Conservation (phyloP, 805 yeast species). For the Clavispora asparagi region DNA sequence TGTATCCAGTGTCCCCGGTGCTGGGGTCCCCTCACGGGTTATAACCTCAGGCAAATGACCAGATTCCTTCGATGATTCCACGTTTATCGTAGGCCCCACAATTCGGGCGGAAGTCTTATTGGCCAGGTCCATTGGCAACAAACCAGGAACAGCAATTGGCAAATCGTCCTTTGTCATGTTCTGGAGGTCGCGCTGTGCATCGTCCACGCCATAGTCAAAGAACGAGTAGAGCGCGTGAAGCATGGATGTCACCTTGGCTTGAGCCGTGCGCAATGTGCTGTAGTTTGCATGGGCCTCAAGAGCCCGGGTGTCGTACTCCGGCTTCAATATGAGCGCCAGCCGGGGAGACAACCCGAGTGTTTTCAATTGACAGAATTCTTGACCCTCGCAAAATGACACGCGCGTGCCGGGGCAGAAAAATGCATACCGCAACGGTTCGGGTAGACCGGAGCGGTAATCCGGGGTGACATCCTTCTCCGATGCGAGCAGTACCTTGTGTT, state of each 20-base stretch:
- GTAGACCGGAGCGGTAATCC: slow-evolving; percentile 19
- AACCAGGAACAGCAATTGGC: neutral
- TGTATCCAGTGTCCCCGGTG: neutral
- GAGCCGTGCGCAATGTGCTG: neutral
- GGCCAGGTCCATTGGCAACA: neutral
- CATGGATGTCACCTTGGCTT: neutral
- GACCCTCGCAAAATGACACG: slow-evolving; percentile 47
- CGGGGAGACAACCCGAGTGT: slow-evolving; percentile 63
- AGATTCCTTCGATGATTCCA: neutral
- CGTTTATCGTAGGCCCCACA: neutral
- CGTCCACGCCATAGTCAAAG: slow-evolving; percentile 38
- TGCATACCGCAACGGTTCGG: slow-evolving; percentile 46
- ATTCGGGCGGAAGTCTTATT: neutral
- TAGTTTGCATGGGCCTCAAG: slow-evolving; percentile 3
- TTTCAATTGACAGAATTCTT: slow-evolving; percentile 43
- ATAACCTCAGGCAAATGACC: neutral
- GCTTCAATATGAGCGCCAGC: slow-evolving; percentile 70
- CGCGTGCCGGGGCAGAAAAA: slow-evolving; percentile 44
- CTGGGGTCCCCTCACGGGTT: neutral
- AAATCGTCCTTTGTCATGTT: slow-evolving; percentile 2
- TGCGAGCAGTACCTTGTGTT: slow-evolving; percentile 6
- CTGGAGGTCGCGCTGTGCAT: slow-evolving; percentile 10
- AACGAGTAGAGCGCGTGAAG: slow-evolving; percentile 33
- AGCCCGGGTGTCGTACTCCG: slow-evolving; percentile 34
- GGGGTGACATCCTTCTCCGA: slow-evolving; percentile 8